Evolutionary conservation across 768 basidiomycete species (phyloP).

Genomic region (Lentinula raphanica): DNA sequence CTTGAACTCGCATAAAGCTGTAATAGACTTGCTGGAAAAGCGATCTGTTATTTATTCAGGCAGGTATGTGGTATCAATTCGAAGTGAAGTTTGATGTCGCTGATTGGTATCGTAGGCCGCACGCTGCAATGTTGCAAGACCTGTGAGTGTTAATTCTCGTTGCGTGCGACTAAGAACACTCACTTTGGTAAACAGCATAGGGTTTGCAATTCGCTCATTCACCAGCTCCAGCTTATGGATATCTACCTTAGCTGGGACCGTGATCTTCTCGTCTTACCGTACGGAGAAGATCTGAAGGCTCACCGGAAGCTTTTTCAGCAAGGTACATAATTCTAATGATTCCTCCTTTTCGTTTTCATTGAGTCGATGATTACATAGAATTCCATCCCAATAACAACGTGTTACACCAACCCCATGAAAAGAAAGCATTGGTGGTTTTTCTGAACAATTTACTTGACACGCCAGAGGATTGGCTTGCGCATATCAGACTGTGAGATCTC

Average conservation of each 20-base stretch:
- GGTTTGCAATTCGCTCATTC: neutral
- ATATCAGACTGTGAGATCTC: conserved; percentile 3
- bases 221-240: neutral
- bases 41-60: conserved; percentile 37
- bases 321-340: neutral
- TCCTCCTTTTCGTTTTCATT: too few species aligned
- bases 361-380: neutral
- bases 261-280: conserved; percentile 9
- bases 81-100: neutral
- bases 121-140: neutral
- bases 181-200: neutral
- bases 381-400: neutral
- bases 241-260: conserved; percentile 11
- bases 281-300: neutral
- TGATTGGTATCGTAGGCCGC: neutral
- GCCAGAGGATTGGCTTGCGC: neutral
- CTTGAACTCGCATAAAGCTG: conserved; percentile 33
- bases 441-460: neutral
- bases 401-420: neutral
- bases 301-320: conserved; percentile 1
- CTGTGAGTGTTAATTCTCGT: neutral
- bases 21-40: conserved; percentile 38
- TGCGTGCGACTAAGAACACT: neutral
- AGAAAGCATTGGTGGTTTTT: neutral
- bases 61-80: conserved; percentile 5